phyloP scores from a whole-genome alignment of 768 basidiomycete species.

The Lentinula detonsa region DNA sequence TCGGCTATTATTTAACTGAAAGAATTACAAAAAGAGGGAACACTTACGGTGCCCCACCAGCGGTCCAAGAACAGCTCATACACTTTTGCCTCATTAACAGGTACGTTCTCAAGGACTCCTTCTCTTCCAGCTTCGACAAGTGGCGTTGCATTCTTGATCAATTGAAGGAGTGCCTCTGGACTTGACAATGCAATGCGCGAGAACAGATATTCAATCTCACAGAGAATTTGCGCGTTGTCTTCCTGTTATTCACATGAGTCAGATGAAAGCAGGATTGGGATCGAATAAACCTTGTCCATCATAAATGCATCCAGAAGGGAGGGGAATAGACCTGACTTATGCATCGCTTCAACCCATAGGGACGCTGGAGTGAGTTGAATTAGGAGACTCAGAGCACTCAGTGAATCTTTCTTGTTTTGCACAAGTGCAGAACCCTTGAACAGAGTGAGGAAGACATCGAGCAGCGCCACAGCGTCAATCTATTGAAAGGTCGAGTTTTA shows the following conservation, averaged over 20 bases:
- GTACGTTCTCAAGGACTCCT: neutral
- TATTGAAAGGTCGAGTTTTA: slow-evolving; percentile 18
- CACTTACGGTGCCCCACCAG: slow-evolving; percentile 74
- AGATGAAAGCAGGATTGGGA: neutral
- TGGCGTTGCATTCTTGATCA: slow-evolving; percentile 59
- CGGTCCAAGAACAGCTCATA: slow-evolving; percentile 69
- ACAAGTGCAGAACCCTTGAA: slow-evolving; percentile 42
- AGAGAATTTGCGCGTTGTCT: neutral
- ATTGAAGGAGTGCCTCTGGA: slow-evolving; percentile 59
- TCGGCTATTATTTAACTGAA: neutral
- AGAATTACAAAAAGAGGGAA: neutral
- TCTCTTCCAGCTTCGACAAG: slow-evolving; percentile 12
- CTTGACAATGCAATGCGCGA: slow-evolving; percentile 69
- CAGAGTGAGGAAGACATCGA: slow-evolving; percentile 48
- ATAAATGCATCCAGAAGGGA: slow-evolving; percentile 52
- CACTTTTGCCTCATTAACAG: slow-evolving; percentile 42
- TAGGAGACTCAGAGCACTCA: slow-evolving; percentile 53
- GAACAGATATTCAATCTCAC: slow-evolving; percentile 69
- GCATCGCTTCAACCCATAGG: slow-evolving; percentile 70
- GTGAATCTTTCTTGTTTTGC: slow-evolving; percentile 56
- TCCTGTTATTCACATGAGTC: slow-evolving; percentile 37
- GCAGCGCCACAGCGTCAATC: slow-evolving; percentile 51
- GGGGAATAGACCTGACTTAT: slow-evolving; percentile 68
- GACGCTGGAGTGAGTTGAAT: slow-evolving; percentile 57
- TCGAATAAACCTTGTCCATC: slow-evolving; percentile 54